Evolutionary conservation across 225 moss, liverwort and hornwort genomes (phyloP).

Genomic region (Polytrichum commune): DNA sequence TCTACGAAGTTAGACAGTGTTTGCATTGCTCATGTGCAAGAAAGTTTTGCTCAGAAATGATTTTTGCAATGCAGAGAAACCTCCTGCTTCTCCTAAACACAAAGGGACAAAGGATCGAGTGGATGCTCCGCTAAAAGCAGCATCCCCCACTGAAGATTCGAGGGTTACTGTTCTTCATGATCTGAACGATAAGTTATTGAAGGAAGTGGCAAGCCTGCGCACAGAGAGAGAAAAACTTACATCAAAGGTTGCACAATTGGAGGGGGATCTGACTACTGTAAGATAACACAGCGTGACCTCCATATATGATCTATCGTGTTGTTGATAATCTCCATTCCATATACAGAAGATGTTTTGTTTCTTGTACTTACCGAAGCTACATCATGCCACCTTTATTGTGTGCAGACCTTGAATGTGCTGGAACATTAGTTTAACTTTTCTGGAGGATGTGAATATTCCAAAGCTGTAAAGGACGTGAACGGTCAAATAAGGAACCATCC

Average conservation of each 20-base stretch:
- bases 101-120: not conserved
- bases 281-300: not conserved
- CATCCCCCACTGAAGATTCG: not conserved
- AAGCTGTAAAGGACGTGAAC: no score
- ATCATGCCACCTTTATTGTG: no score
- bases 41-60: not conserved
- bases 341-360: no score
- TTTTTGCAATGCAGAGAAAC: not conserved
- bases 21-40: no score
- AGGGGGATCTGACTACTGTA: slow-evolving; percentile 7
- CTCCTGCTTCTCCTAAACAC: not conserved
- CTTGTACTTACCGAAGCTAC: no score
- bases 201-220: slow-evolving; percentile 7
- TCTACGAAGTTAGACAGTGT: no score
- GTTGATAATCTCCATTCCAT: no score
- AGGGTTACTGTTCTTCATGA: slow-evolving; percentile 8
- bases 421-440: no score
- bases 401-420: no score
- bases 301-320: no score
- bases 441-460: no score
- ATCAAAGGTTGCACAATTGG: slow-evolving; percentile 8
- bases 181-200: slow-evolving; percentile 7
- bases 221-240: not conserved
- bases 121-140: not conserved
- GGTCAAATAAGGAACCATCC: no score